phyloP scores from a whole-genome alignment of 2,329 filamentous ascomycete species.

The Bimuria novae-zelandiae region DNA sequence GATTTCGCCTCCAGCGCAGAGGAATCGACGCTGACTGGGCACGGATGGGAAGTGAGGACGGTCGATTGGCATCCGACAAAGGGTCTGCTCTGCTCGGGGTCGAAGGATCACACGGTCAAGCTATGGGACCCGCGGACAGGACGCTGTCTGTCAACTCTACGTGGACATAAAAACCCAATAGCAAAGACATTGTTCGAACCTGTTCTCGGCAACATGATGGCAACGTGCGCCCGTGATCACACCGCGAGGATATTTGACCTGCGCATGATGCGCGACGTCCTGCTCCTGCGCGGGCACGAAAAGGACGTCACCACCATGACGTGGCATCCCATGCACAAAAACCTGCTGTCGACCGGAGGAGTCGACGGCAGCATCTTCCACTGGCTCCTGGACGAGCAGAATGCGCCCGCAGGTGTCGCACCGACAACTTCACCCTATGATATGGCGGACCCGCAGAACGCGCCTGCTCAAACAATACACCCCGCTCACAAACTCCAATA shows the following conservation, averaged over 20 bases:
- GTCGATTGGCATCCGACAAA: slow-evolving; percentile 98
- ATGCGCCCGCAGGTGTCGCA: slow-evolving; percentile 74
- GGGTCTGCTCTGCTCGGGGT: slow-evolving; percentile 90
- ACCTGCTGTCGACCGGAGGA: slow-evolving; percentile 86
- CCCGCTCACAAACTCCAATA: slow-evolving; percentile 85
- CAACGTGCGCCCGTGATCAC: slow-evolving; percentile 90
- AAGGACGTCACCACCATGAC: slow-evolving; percentile 92
- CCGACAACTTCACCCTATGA: slow-evolving; percentile 83
- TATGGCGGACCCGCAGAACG: slow-evolving; percentile 75
- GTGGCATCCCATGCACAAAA: slow-evolving; percentile 93
- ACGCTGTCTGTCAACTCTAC: slow-evolving; percentile 87
- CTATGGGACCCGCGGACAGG: slow-evolving; percentile 96
- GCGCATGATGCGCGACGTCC: slow-evolving; percentile 97
- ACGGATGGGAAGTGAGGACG: slow-evolving; percentile 96
- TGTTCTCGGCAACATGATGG: slow-evolving; percentile 80
- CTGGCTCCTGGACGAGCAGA: slow-evolving; percentile 94
- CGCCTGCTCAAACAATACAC: slow-evolving; percentile 86
- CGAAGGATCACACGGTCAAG: slow-evolving; percentile 96
- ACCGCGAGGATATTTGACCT: slow-evolving; percentile 93
- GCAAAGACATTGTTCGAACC: slow-evolving; percentile 91
- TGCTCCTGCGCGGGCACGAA: slow-evolving; percentile 89
- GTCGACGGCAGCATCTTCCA: slow-evolving; percentile 89
- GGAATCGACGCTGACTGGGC: slow-evolving; percentile 84
- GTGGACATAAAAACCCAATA: slow-evolving; percentile 97
- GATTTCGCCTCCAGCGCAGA: slow-evolving; percentile 88